Evolutionary conservation across 805 yeast species (phyloP), one percentile per base, ranked within the genome.

Genomic region (Candida rishiriensis): DNA sequence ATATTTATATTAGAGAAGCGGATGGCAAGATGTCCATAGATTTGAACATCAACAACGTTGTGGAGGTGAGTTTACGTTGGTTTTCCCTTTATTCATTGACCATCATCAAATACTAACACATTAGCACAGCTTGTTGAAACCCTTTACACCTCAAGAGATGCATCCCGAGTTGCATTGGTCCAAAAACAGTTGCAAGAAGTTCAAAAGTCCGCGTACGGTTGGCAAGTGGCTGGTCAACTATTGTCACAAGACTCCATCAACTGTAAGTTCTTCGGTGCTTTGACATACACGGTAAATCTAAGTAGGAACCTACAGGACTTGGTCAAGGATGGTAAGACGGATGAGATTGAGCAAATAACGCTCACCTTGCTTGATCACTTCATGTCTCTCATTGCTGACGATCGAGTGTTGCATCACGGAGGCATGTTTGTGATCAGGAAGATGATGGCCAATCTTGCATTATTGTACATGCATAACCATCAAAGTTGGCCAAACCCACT

Each of bases 181-280:
- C 95, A 88, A 53, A 57, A 64, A 13, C 64, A 69, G 37, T 71
- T 88, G 8, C 91, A 84, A 52, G 52, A 47, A 3, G 55, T 80
- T 6, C 96, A 88, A 57, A 72, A 68, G 52, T 75, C 83, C 0
- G 61, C 65, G 0, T 55, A 72, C 39, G 91, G 88, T 1, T 71
- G 79, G 66, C 50, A 52, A 2, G 56, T 88, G 18, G 95, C 90
- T 0, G 70, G 73, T 31, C 52, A 63, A 34, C 67, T 88, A 16
- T 64, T 88, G 8, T 47, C 47, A 38, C 48, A 59, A 2, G 55
- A 57, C 3, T 70, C 76, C 1, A 52, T 66, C 36, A 76, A 75
- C 45, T 76, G 81, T 49, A 78, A 80, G 55, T 88, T 83, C 59
- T 83, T 88, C 55, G 96, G 95, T 0, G 95, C 95, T 0, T 71